Evolutionary conservation across 441 rosid genomes (phyloP), one percentile per base, ranked within the genome.

Genomic region (Metrosideros polymorpha): DNA sequence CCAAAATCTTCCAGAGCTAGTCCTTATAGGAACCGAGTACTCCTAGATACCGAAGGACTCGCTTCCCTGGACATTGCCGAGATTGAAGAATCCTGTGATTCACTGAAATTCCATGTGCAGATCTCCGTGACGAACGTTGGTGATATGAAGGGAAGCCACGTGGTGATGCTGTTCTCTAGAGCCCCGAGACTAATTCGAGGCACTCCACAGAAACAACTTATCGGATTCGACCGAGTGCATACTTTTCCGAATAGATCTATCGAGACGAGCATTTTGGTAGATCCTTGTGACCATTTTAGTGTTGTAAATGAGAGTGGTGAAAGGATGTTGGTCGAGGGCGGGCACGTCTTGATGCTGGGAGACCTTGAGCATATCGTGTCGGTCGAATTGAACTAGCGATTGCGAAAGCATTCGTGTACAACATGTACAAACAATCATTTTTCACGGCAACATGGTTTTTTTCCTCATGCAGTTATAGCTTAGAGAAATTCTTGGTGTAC

Each of bases 221-320:
- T 97, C 24, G 99, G 96, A 49, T 97, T 94, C 49, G 94, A 95
- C 22, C 92, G 98, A 1, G 93, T 97, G 66, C 93, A 92, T 88
- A 92, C 94, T 13, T 49, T 86, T 55, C 90, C 95, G 3, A 75
- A 59, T 10, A 66, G 89, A 53, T 88, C 88, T 45, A 89, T 91
- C 10, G 92, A 93, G 88, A 89, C 91, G n/a, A 93, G 88, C 89
- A 89, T 97, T 24, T 47, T 89, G 87, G 90, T 97, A 3, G 94
- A 94, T 90, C 98, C 98, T 42, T 97, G 98, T 85, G 87, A 92
- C 75, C 93, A 96, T 66, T 91, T 97, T 7, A 94, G 94, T 86
- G 50, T 93, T 51, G 95, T 93, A 83, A 91, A 94, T 88, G 90
- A 90, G 86, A 59, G 87, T 3, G 99, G 99, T 25, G 91, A 91